A percentile compares a stretch with the other conserved stretches of the same genome.
Evolutionary conservation across 1,139 yeast species (phyloP).

Genomic region (Scheffersomyces titani): DNA sequence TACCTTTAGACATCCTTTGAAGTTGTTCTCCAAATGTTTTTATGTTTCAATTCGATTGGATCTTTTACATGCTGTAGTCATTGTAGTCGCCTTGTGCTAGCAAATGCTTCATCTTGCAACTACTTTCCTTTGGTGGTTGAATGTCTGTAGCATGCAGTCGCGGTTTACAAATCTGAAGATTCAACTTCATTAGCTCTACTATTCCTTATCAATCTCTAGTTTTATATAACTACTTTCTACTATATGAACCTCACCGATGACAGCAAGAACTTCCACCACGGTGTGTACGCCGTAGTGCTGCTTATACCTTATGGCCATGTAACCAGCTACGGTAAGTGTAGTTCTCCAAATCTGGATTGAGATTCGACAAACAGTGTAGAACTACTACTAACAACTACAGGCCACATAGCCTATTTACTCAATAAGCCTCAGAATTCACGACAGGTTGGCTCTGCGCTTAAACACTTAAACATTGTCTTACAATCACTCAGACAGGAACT

Average conservation of each 20-base stretch:
- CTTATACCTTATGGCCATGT: slow-evolving; percentile 66
- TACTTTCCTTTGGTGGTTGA: neutral
- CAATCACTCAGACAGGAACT: slow-evolving; percentile 21
- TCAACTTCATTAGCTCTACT: neutral
- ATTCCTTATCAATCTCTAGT: neutral
- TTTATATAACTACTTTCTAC: neutral
- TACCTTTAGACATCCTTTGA: neutral
- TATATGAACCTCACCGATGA: slow-evolving; percentile 42
- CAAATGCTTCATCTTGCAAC: neutral
- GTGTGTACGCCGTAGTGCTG: slow-evolving; percentile 57
- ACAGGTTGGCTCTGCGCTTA: slow-evolving; percentile 72
- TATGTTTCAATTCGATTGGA: neutral
- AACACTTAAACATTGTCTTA: slow-evolving; percentile 34
- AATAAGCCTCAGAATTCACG: slow-evolving; percentile 67
- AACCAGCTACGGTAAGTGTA: slow-evolving; percentile 60
- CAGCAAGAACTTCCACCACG: slow-evolving; percentile 56
- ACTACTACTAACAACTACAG: slow-evolving; percentile 21
- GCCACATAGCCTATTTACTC: slow-evolving; percentile 68
- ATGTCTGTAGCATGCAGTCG: neutral
- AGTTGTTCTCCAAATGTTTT: neutral
- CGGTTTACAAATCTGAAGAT: neutral
- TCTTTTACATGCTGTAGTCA: too few relatives aligned
- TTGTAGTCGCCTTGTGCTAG: neutral
- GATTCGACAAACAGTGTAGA: neutral
- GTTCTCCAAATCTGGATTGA: neutral